Base-by-base conservation (phyloP, 129 eudicot species). In the Lonicera japonica region DNA sequence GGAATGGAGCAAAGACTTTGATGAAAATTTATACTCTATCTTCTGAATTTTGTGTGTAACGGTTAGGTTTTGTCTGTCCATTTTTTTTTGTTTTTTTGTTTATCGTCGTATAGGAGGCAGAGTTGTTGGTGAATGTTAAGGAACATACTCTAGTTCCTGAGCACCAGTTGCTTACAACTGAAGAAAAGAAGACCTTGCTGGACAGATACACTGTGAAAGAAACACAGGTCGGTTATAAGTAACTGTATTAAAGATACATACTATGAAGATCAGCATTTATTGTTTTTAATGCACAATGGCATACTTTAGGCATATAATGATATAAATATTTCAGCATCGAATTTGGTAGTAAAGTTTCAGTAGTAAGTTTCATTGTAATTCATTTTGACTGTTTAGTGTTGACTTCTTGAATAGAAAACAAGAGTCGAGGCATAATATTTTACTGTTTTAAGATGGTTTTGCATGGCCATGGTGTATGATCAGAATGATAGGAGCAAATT, bases 131-230 rank as follows among this genome's bases (percentile, higher is more conserved):
- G 57, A 89, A 89, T 25, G 83, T 89, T 3, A 86, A 80, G 62
- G 80, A 86, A 9, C 97, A 89, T 63, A 86, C 75, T 45, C 74
- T 86, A 36, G 95, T 86, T 58, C 97, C 97, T 4, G 82, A 82
- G 66, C 97, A 86, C 61, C 91, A 86, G 63, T 58, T 83, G 62
- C 95, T 89, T 43, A 60, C 86, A 8, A 73, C 79, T 18, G 97
- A 89, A 34, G 97, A 89, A 51, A 89, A 89, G 80, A 89, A 78
- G 70, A 73, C 86, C 5, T 75, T 89, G 73, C 91, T 89, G 22
- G 88, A 89, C 57, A 86, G 97, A 72, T 89, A 86, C 63, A 86
- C 95, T 21, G 97, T 83, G 21, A 89, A 89, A 75, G 97, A 89
- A 83, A 86, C 95, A 6, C 95, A 86, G 91, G 96, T 88, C 36